These are phyloP conservation scores for Starmera caribaea DNA, from an alignment of 805 yeast species.

Conservation along the genomic window DNA sequence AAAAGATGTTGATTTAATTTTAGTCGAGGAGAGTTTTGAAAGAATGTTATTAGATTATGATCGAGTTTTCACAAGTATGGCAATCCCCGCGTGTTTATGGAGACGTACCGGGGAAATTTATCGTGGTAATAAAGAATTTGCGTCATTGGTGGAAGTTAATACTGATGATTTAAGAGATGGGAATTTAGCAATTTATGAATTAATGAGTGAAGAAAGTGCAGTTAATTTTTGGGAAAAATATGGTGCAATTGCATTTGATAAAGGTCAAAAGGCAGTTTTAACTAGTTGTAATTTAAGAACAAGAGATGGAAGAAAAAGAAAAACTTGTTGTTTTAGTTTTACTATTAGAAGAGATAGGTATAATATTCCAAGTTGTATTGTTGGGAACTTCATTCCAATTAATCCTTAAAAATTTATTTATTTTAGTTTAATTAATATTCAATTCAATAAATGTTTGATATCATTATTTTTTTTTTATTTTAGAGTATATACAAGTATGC, in stretches of 20 bases:
- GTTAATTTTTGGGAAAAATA: conserved; percentile 97
- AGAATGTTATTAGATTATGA: conserved; percentile 89
- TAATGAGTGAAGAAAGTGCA: conserved; percentile 93
- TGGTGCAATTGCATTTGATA: conserved; percentile 92
- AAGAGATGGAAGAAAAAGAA: conserved; percentile 67
- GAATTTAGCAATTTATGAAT: conserved; percentile 80
- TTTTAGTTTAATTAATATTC: conserved; percentile 14
- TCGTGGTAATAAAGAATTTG: conserved; percentile 93
- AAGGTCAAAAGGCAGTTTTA: conserved; percentile 89
- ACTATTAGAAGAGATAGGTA: conserved; percentile 88
- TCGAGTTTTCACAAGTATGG: conserved; percentile 93
- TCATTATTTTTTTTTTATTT: not conserved
- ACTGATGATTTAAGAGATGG: conserved; percentile 92
- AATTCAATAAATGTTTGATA: not conserved
- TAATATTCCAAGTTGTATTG: conserved; percentile 92
- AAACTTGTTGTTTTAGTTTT: conserved; percentile 88
- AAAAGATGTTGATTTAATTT: conserved; percentile 81
- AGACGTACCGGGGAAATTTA: conserved; percentile 94
- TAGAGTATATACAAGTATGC: not conserved
- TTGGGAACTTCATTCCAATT: conserved; percentile 89
- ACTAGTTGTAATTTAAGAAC: conserved; percentile 85
- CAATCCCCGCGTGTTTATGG: conserved; percentile 97
- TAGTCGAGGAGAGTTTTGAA: conserved; percentile 92
- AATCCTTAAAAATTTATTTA: conserved; percentile 28
- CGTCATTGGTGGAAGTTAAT: conserved; percentile 79